Evolutionary conservation across 768 basidiomycete species (phyloP), one percentile per base, ranked within the genome.

Genomic region (Rhodotorula paludigena): DNA sequence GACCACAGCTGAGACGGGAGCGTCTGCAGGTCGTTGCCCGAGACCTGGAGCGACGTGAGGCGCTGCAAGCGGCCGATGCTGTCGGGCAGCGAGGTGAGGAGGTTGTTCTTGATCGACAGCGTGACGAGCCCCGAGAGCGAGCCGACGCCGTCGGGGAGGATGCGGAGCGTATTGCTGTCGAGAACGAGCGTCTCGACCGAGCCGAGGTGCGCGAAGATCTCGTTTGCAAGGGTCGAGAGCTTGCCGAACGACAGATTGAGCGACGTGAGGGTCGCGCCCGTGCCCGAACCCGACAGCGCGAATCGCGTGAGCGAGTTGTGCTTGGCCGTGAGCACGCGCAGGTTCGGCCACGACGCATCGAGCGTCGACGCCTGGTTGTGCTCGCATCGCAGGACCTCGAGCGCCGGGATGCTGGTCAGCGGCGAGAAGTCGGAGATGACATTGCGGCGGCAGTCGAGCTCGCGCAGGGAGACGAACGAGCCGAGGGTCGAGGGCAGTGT

Each of bases 21-120:
- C 72, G 86, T 85, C 9, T 82, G 84, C 53, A 98, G 81, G 73
- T 87, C 88, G 80, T 98, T 99, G 76, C 90, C 92, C 76, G 97
- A 93, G 5, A 88, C 88, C 72, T 96, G 90, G 48, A 99, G 82
- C 2, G 79, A 80, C 71, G 87, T 84, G 16, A 98, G 83, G 49
- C 84, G 85, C 78, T 85, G 85, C 52, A 98, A 81, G 15, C 81
- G 81, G 21, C 91, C 91, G 55, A 98, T 86, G 48, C 84, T 85
- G 18, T 81, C 77, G 0, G 96, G 96, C 0, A 98, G 82, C 23
- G 82, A 78, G 61, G 85, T 84, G 28, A 99, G 83, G 71, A 87
- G 84, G 79, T 98, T 98, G 78, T 97, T 90, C n/a, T 90, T 89
- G 76, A 90, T 90, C 18, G 88, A 89, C 12, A 99, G 83, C 0